Evolutionary conservation across 2,329 filamentous ascomycete genomes (phyloP).

Genomic region (Mycosphaerella sp.): DNA sequence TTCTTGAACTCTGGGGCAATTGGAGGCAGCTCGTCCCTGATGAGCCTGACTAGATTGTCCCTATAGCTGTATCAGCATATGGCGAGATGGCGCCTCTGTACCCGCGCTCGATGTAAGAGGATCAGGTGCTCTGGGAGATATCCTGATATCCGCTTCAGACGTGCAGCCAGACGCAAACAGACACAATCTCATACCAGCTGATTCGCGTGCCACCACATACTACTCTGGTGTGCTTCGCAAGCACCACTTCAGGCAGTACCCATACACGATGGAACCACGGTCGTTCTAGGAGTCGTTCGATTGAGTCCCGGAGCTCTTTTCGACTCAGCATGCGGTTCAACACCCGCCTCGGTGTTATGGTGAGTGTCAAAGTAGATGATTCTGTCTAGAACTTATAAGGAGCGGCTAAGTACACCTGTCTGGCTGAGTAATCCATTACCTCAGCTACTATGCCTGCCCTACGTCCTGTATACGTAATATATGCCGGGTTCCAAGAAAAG

Average conservation of each 20-base stretch:
- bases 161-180: background rate
- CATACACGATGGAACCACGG: slow-evolving; percentile 31
- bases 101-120: no score
- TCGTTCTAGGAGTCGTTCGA: slow-evolving; percentile 27
- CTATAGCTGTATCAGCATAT: slow-evolving; percentile 1
- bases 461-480: no score
- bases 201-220: slow-evolving; percentile 19
- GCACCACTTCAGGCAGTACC: slow-evolving; percentile 27
- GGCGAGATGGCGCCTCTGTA: background rate
- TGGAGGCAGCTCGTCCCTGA: slow-evolving; percentile 21
- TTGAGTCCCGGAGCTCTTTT: slow-evolving; percentile 26
- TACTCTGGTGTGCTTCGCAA: slow-evolving; percentile 23
- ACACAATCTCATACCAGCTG: slow-evolving; percentile 15
- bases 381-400: no score
- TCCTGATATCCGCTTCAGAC: no score
- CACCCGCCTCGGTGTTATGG: slow-evolving; percentile 15
- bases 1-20: slow-evolving; percentile 25
- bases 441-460: no score
- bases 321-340: slow-evolving; percentile 22
- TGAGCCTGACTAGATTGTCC: slow-evolving; percentile 28
- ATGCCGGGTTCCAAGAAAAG: no score
- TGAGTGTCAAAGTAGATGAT: no score
- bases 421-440: slow-evolving; percentile 29
- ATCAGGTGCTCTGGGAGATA: no score
- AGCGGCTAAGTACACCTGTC: slow-evolving; percentile 27